Conservation (phyloP, 106 monocot genomes). For the Acorus gramineus region DNA sequence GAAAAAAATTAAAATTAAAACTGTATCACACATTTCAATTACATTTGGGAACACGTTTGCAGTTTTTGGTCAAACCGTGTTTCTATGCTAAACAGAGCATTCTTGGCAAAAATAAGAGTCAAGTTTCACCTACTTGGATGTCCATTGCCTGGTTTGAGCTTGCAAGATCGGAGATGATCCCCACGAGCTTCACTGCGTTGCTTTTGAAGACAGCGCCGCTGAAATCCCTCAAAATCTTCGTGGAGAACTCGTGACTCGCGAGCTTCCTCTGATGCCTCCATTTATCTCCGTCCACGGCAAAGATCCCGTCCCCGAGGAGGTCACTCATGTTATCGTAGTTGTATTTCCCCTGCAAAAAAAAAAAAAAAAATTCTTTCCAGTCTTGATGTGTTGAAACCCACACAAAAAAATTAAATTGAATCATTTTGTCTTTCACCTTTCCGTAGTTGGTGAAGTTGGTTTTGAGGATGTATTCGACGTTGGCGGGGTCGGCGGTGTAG, state of each 20-base stretch:
- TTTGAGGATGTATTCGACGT: conserved; percentile 60
- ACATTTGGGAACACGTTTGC: too few relatives aligned
- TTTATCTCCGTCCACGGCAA: conserved; percentile 43
- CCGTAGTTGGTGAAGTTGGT: conserved; percentile 51
- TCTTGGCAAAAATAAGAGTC: too few relatives aligned
- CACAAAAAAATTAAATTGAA: background rate
- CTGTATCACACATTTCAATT: too few relatives aligned
- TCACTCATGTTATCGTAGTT: conserved; percentile 17
- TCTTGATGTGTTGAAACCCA: too few relatives aligned
- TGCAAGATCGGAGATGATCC: conserved; percentile 11
- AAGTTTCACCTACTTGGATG: conserved; percentile 26
- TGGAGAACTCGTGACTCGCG: conserved; percentile 44
- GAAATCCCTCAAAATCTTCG: conserved; percentile 29
- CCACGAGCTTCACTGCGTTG: conserved; percentile 33
- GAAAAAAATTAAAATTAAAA: too few relatives aligned
- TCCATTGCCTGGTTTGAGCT: conserved; percentile 20
- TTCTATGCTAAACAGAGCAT: too few relatives aligned
- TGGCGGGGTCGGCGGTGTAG: conserved; percentile 41
- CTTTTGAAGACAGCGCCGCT: conserved; percentile 26
- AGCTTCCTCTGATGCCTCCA: conserved; percentile 45
- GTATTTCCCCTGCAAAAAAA: conserved; percentile 13
- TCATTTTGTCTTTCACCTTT: conserved; percentile 20
- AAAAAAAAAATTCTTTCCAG: background rate
- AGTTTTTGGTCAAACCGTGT: too few relatives aligned
- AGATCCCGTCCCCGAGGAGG: conserved; percentile 45